Conservation (phyloP, 345 rosid genomes). For the Melaleuca quinquenervia region DNA sequence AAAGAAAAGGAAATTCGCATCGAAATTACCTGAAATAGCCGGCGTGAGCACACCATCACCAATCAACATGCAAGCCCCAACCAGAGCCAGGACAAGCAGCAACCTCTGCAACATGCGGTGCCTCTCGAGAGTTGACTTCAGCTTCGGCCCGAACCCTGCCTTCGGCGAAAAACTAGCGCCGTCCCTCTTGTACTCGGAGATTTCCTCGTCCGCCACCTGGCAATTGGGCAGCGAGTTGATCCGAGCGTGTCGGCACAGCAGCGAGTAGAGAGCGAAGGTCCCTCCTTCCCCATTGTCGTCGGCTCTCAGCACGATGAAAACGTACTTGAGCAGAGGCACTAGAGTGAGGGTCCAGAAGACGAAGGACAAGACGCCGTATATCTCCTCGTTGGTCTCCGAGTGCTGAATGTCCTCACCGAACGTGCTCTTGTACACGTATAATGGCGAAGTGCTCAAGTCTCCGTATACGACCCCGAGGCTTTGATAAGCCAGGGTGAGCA, state of each 20-base stretch:
- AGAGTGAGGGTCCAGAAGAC: constrained; percentile 86
- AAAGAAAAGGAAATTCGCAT: not conserved
- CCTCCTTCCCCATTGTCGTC: constrained; percentile 97
- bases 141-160: constrained; percentile 29
- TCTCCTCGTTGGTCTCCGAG: constrained; percentile 80
- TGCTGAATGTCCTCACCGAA: constrained; percentile 70
- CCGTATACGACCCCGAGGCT: constrained; percentile 82
- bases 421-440: constrained; percentile 75
- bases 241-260: constrained; percentile 81
- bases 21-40: constrained; percentile 61
- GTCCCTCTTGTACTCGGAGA: constrained; percentile 52
- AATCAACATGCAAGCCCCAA: constrained; percentile 95
- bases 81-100: constrained; percentile 66
- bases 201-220: constrained; percentile 73
- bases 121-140: constrained; percentile 64
- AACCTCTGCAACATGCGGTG: constrained; percentile 57
- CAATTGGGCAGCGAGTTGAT: constrained; percentile 73
- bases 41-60: constrained; percentile 79
- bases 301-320: constrained; percentile 68
- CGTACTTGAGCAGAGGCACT: constrained; percentile 78
- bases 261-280: constrained; percentile 83
- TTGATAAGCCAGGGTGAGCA: constrained; percentile 57
- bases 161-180: constrained; percentile 15
- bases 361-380: constrained; percentile 79
- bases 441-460: constrained; percentile 78